Evolutionary conservation across 768 basidiomycete species (phyloP), one percentile per base, ranked within the genome.

Genomic region (Sporobolomyces pararoseus): DNA sequence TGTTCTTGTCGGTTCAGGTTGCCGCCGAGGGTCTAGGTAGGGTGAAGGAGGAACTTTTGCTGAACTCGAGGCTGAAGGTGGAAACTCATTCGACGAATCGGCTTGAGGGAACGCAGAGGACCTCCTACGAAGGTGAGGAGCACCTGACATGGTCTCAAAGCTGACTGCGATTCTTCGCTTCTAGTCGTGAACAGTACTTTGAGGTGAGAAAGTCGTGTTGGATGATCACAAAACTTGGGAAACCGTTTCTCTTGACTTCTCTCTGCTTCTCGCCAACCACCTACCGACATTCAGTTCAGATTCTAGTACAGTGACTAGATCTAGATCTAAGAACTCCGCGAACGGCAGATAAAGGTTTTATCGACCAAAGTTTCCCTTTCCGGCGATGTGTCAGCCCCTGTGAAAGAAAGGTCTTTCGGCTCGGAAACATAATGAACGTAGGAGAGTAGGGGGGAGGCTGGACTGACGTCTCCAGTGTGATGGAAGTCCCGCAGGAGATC

Each of bases 71-170:
- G 29, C 29, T 44, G 58, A 61, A 31, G 58, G 58, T 61, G 59
- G 29, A 32, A 35, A 19, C 16, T 47, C 44, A 37, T 47, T 39
- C 21, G 59, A 61, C 23, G 46, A n/a, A 34, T 47, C 44, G 32
- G 5, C 10, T 17, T 61, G 46, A 4, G 59, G 59, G 7, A 61
- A 31, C 10, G 59, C 59, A 17, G 44, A 47, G 19, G 44, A 47
- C 59, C 59, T 16, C 29, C 59, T 29, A 13, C 59, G 59, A 13
- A 61, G 59, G 46, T 61, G 59, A 61, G 59, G 59, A 7, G 59
- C 59, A 4, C 59, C 59, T 3, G 59, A 61, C 59, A 61, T 61
- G n/a, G n/a, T n/a, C n/a, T n/a, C n/a, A n/a, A n/a, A n/a, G n/a
- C n/a, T n/a, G n/a, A n/a, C n/a, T n/a, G n/a, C n/a, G n/a, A 39